A percentile compares a stretch with the other conserved stretches of the same genome.
Evolutionary conservation across 2,329 filamentous ascomycete genomes (phyloP).

Genomic region (Juglanconis juglandina): DNA sequence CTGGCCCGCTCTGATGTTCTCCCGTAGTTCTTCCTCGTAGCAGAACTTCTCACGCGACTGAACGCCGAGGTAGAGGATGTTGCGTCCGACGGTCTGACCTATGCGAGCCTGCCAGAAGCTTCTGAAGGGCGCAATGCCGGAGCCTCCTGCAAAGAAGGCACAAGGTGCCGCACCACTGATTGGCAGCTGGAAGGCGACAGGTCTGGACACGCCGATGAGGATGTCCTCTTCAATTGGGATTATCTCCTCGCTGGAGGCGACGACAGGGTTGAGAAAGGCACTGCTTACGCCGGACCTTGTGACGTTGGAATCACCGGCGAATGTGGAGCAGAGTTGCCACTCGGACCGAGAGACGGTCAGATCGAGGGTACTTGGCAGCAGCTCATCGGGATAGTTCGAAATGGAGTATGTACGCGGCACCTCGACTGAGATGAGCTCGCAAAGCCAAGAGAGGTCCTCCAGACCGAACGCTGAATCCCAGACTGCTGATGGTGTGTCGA

Average conservation of each 20-base stretch:
- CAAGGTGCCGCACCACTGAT: slow-evolving; percentile 47
- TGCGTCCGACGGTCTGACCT: slow-evolving; percentile 38
- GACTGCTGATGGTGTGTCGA: slow-evolving; percentile 44
- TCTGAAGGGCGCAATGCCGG: slow-evolving; percentile 51
- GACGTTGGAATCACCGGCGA: slow-evolving; percentile 31
- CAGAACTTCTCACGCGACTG: slow-evolving; percentile 51
- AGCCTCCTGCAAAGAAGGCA: slow-evolving; percentile 52
- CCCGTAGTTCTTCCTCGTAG: slow-evolving; percentile 46
- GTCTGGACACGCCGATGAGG: slow-evolving; percentile 49
- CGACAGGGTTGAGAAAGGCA: slow-evolving; percentile 51
- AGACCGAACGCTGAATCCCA: slow-evolving; percentile 51
- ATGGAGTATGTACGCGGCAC: slow-evolving; percentile 53
- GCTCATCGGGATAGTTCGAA: slow-evolving; percentile 46
- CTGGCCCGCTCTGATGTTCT: slow-evolving; percentile 41
- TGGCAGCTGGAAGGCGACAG: slow-evolving; percentile 49
- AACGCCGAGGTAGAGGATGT: slow-evolving; percentile 49
- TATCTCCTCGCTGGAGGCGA: slow-evolving; percentile 35
- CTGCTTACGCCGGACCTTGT: slow-evolving; percentile 47
- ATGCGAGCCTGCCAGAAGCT: slow-evolving; percentile 51
- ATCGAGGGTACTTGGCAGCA: slow-evolving; percentile 49
- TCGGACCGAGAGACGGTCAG: slow-evolving; percentile 50
- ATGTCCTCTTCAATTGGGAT: slow-evolving; percentile 43
- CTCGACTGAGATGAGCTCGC: slow-evolving; percentile 44
- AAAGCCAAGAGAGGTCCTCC: slow-evolving; percentile 41
- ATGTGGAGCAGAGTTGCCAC: slow-evolving; percentile 43